A percentile compares a stretch with the other conserved stretches of the same genome.
phyloP scores from a whole-genome alignment of 2,329 filamentous ascomycete species.

The Epichloe gansuensis region DNA sequence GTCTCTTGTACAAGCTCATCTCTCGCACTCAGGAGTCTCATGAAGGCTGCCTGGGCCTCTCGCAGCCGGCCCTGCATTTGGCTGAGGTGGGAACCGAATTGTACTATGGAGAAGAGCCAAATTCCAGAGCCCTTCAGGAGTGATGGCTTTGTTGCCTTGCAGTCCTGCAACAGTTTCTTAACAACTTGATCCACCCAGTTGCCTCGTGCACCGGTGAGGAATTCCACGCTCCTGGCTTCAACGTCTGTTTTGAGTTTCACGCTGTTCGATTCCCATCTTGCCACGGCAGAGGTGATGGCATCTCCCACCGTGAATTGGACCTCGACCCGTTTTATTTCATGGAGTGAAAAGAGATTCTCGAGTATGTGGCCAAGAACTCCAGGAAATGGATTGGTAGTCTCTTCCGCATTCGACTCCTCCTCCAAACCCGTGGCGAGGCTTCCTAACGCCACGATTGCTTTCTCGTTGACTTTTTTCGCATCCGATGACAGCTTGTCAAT shows the following conservation, averaged over 20 bases:
- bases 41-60: conserved; percentile 76
- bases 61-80: conserved; percentile 63
- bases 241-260: conserved; percentile 67
- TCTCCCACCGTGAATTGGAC: conserved; percentile 86
- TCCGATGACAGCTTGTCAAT: conserved; percentile 51
- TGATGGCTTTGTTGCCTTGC: conserved; percentile 74
- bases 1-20: conserved; percentile 95
- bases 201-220: conserved; percentile 26
- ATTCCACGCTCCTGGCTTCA: conserved; percentile 31
- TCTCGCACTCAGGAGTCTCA: conserved; percentile 70
- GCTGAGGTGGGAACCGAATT: conserved; percentile 71
- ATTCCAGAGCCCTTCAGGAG: conserved; percentile 86
- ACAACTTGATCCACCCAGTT: conserved; percentile 42
- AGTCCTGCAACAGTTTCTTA: conserved; percentile 63
- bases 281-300: conserved; percentile 64
- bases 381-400: conserved; percentile 12
- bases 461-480: conserved; percentile 70
- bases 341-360: conserved; percentile 57
- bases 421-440: conserved; percentile 55
- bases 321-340: conserved; percentile 76
- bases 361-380: conserved; percentile 42
- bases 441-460: conserved; percentile 69
- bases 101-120: conserved; percentile 84
- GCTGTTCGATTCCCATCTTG: conserved; percentile 72
- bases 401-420: conserved; percentile 4